phyloP scores from a whole-genome alignment of 345 rosid species.

The Lenwebbia sp. region DNA sequence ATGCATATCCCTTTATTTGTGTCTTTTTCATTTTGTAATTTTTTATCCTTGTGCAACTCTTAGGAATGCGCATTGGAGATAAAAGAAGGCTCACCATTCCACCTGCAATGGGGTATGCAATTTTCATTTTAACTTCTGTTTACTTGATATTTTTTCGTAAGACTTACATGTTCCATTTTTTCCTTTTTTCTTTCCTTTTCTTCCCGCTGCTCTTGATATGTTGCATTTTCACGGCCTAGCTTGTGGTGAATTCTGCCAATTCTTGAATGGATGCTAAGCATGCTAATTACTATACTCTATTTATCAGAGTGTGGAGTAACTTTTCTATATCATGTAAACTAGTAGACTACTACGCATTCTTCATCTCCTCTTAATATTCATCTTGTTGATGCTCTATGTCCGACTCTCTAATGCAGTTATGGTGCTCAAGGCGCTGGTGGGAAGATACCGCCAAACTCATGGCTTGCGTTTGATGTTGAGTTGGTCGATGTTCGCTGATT shows the following conservation, averaged over 20 bases:
- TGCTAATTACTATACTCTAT: not conserved
- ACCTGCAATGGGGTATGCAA: conserved; percentile 66
- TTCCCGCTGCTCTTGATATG: not conserved
- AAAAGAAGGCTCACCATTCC: conserved; percentile 72
- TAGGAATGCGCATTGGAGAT: conserved; percentile 86
- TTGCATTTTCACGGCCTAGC: not conserved
- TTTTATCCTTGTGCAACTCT: not conserved
- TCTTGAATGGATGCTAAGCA: not conserved
- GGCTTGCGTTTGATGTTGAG: conserved; percentile 69
- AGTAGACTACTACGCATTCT: not conserved
- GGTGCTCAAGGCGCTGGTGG: conserved; percentile 28
- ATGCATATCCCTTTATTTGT: not conserved
- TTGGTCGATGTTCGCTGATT: conserved; percentile 38
- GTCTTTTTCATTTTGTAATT: not conserved
- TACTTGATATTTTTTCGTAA: not conserved
- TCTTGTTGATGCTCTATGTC: not conserved
- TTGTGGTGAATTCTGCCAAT: not conserved
- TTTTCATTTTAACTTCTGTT: not conserved
- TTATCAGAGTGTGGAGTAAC: not conserved
- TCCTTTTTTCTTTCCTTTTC: not conserved
- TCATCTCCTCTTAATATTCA: not conserved
- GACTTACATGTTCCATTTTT: not conserved
- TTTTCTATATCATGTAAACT: not conserved
- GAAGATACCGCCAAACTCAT: conserved; percentile 58
- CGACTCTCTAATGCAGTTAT: conserved; percentile 22